Evolutionary conservation across 140 eudicot species (phyloP), one percentile per base, ranked within the genome.

Genomic region (Ambrosia hybrid): DNA sequence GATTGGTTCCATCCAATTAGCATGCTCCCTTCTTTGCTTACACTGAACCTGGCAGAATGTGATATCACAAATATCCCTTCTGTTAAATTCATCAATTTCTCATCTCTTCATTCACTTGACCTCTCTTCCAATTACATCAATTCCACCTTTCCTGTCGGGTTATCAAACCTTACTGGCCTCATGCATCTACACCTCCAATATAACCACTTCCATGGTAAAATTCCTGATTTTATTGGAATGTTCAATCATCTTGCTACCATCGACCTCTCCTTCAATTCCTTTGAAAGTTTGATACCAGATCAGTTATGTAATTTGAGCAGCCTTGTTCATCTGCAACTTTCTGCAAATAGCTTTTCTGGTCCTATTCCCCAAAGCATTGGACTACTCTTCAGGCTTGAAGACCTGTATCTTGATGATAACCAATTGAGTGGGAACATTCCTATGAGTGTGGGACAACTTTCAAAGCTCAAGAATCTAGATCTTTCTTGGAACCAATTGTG

Each of bases 131-230:
- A 65, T 41, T 4, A 1, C 14, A 65, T 65, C 14, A 43, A 43
- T 65, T 65, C 70, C 4, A 65, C 38, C 38, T 14, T 65, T 65
- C 70, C 70, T 56, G 1, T 12, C 9, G 56, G 57, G 75, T 16
- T 71, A 71, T 16, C 66, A 6, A 71, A 71, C 43, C 75, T 71
- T 55, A 71, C 75, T 14, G 0, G 38, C 66, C 56, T 71, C 75
- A 71, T 5, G 66, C 75, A 57, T 16, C 55, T 56, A 16, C 26
- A 16, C n/a, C 55, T 70, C 56, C 1, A 39, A 0, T 0, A 0
- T 10, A 43, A 70, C 38, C 2, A 4, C 1, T 71, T 71, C 41
- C 56, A 56, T 11, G 66, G 56, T 15, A 30, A 38, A 56, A 1
- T 71, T 39, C 75, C 75, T 16, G 57, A 21, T 5, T 38, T 56